These are phyloP conservation scores for Mentha longifolia DNA, from an alignment of 257 asterid species.

Conservation along the genomic window DNA sequence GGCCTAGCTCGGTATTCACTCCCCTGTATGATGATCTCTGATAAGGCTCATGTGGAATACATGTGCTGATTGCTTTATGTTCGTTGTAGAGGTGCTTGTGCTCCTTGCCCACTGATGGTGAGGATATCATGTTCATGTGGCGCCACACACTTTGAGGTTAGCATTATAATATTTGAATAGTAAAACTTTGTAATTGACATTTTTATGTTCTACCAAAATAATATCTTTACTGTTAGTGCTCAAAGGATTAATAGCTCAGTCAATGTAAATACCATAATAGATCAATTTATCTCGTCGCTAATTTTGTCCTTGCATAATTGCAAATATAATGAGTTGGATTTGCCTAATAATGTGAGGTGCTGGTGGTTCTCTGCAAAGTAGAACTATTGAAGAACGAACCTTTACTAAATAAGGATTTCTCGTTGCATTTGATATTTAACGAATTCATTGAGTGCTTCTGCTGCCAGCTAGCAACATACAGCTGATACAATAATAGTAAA, in stretches of 20 bases:
- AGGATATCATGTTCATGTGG: constrained; percentile 87
- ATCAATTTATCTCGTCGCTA: not conserved
- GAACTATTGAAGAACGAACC: not conserved
- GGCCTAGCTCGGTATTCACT: constrained; percentile 15
- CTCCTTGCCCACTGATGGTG: constrained; percentile 96
- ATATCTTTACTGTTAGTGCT: not conserved
- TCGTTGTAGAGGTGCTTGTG: constrained; percentile 84
- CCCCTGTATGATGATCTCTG: constrained; percentile 4
- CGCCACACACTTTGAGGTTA: constrained; percentile 82
- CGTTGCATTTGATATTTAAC: constrained; percentile 1
- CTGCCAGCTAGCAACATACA: constrained; percentile 9
- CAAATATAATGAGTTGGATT: constrained; percentile 9
- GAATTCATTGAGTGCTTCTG: not conserved
- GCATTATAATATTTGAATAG: constrained; percentile 32
- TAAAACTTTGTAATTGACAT: not conserved
- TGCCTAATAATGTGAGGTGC: not conserved
- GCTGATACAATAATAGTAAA: constrained; percentile 11
- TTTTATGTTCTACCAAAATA: not conserved
- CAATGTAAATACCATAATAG: not conserved
- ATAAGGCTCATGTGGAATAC: constrained; percentile 5
- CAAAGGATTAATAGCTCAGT: not conserved
- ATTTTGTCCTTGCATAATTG: not conserved
- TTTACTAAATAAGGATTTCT: not conserved
- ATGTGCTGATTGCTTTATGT: constrained; percentile 41
- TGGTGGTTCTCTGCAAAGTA: not conserved